Evolutionary conservation across 2,329 filamentous ascomycete species (phyloP).

Genomic region (Simplicillium sp.): DNA sequence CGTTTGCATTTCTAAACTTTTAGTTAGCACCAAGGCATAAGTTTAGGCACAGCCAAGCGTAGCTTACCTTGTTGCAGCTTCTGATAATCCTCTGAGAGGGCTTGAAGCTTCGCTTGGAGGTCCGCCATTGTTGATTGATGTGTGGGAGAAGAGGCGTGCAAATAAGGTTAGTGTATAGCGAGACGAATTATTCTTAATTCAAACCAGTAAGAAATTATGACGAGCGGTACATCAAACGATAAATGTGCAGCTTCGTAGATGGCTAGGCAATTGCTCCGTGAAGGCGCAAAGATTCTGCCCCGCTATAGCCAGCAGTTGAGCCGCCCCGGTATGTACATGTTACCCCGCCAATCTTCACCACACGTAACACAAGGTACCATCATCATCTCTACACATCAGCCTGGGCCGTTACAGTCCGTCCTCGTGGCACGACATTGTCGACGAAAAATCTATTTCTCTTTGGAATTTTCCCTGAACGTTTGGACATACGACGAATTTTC

Average conservation of each 20-base stretch:
- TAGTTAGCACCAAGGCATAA: not conserved
- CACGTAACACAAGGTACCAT: slow-evolving; percentile 2
- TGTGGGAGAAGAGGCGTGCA: too few relatives aligned
- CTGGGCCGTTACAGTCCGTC: not conserved
- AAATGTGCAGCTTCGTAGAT: too few relatives aligned
- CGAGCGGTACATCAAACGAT: not conserved
- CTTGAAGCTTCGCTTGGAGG: slow-evolving; percentile 67
- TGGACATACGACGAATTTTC: too few relatives aligned
- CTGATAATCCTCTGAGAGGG: slow-evolving; percentile 78
- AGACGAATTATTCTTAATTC: too few relatives aligned
- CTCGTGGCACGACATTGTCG: too few relatives aligned
- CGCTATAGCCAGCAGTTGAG: slow-evolving; percentile 4
- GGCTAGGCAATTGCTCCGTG: too few relatives aligned
- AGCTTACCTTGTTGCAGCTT: slow-evolving; percentile 68
- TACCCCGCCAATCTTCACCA: slow-evolving; percentile 27
- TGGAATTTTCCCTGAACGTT: too few relatives aligned
- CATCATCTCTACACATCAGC: slow-evolving; percentile 4
- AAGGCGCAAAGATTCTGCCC: slow-evolving; percentile 1
- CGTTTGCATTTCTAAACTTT: slow-evolving; percentile 61
- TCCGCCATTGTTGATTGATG: slow-evolving; percentile 47
- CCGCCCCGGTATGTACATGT: slow-evolving; percentile 23
- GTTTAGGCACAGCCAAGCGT: not conserved
- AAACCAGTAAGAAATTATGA: not conserved
- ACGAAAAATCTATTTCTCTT: too few relatives aligned
- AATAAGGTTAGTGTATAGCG: too few relatives aligned